A percentile compares a stretch with the other conserved stretches of the same genome.
Evolutionary conservation across 345 rosid species (phyloP).

Genomic region (Isatis tinctoria): DNA sequence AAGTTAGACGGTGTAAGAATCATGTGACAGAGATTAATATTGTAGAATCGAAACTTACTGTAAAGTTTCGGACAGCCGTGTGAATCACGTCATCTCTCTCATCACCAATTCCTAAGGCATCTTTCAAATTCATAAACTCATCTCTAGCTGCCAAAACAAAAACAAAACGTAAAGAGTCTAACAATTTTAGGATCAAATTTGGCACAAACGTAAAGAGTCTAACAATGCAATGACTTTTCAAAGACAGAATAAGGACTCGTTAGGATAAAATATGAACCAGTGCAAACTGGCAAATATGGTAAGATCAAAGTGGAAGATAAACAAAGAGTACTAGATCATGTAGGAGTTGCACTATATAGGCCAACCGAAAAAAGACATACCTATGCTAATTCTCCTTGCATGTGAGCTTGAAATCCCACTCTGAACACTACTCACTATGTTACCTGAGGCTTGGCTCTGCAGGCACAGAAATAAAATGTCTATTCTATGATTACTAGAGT

Average conservation of each 20-base stretch:
- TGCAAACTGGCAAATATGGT: no score
- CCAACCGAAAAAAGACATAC: slow-evolving; percentile 24
- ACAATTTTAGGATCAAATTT: no score
- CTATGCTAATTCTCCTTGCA: slow-evolving; percentile 45
- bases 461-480: background rate
- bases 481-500: no score
- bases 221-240: no score
- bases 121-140: slow-evolving; percentile 49
- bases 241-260: no score
- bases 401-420: slow-evolving; percentile 47
- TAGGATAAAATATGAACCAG: no score
- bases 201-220: no score
- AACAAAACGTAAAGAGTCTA: no score
- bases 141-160: slow-evolving; percentile 47
- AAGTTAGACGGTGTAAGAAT: slow-evolving; percentile 37
- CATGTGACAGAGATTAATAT: no score
- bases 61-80: slow-evolving; percentile 50
- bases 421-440: slow-evolving; percentile 40
- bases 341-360: no score
- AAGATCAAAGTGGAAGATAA: no score
- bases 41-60: slow-evolving; percentile 32
- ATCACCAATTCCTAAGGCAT: slow-evolving; percentile 59
- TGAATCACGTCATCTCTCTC: slow-evolving; percentile 48
- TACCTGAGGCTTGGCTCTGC: slow-evolving; percentile 25
- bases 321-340: no score